A percentile compares a stretch with the other conserved stretches of the same genome.
phyloP scores from a whole-genome alignment of 768 basidiomycete genomes.

The Mycena maculata region DNA sequence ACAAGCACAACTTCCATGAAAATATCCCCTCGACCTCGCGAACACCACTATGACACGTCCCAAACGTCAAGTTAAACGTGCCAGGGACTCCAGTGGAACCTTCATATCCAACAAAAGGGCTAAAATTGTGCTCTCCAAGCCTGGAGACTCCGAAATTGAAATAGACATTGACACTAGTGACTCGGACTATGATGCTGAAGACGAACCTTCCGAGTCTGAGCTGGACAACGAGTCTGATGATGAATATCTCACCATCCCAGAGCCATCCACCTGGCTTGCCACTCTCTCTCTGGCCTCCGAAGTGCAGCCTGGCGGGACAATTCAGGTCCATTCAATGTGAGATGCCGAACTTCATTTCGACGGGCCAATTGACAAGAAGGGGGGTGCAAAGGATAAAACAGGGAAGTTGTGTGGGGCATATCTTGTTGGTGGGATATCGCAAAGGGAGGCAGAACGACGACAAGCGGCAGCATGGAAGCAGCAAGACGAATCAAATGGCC shows the following conservation, averaged over 20 bases:
- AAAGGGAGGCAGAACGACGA: background rate
- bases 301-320: background rate
- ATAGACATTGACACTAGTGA: background rate
- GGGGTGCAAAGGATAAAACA: background rate
- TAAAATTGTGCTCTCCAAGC: background rate
- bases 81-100: background rate
- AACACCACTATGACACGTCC: background rate
- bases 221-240: background rate
- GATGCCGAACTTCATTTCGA: background rate
- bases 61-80: background rate
- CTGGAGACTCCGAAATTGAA: background rate
- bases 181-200: background rate
- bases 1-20: background rate
- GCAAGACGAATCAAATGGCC: background rate
- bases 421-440: background rate
- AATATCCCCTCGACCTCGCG: background rate
- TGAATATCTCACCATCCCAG: background rate
- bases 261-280: background rate
- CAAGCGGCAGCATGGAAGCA: background rate
- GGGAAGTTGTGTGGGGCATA: background rate
- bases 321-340: background rate
- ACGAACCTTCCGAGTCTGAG: background rate
- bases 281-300: background rate
- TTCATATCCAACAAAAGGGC: background rate
- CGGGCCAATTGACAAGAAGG: constrained; percentile 1